Evolutionary conservation across 208 protist species (phyloP).

Genomic region (Crithidia fasciculata): DNA sequence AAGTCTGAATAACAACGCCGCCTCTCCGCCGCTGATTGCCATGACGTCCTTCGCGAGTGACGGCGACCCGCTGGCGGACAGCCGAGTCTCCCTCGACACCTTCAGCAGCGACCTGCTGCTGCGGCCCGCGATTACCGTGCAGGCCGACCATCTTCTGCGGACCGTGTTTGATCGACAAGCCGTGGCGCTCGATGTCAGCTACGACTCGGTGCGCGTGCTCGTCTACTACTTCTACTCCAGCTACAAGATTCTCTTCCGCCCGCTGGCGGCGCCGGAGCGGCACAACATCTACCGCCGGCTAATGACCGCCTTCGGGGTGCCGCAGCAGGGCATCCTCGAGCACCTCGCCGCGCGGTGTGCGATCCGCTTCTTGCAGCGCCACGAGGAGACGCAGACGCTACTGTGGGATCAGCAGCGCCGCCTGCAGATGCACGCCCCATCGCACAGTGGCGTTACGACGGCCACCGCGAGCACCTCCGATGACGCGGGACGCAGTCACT

Average conservation of each 20-base stretch:
- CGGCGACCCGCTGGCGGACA: constrained; percentile 15
- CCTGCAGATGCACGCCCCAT: constrained; percentile 12
- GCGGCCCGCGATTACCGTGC: constrained; percentile 49
- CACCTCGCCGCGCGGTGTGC: constrained; percentile 78
- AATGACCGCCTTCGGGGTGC: constrained; percentile 66
- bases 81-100: constrained; percentile 31
- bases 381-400: constrained; percentile 57
- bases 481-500: not conserved
- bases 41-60: constrained; percentile 7
- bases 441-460: constrained; percentile 1
- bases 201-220: constrained; percentile 74
- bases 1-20: not conserved
- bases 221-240: constrained; percentile 83
- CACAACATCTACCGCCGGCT: constrained; percentile 79
- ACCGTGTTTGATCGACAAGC: constrained; percentile 71
- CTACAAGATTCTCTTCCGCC: constrained; percentile 74
- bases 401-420: constrained; percentile 54
- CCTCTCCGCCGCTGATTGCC: not conserved
- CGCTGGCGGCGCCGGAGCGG: constrained; percentile 68
- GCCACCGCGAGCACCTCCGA: constrained; percentile 16
- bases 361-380: constrained; percentile 70
- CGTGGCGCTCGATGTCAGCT: constrained; percentile 66
- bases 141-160: constrained; percentile 55
- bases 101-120: constrained; percentile 51
- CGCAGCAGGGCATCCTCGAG: constrained; percentile 66